A percentile compares a stretch with the other conserved stretches of the same genome.
phyloP scores from a whole-genome alignment of 495 filamentous ascomycete species.

The Achaetomiella virescens region DNA sequence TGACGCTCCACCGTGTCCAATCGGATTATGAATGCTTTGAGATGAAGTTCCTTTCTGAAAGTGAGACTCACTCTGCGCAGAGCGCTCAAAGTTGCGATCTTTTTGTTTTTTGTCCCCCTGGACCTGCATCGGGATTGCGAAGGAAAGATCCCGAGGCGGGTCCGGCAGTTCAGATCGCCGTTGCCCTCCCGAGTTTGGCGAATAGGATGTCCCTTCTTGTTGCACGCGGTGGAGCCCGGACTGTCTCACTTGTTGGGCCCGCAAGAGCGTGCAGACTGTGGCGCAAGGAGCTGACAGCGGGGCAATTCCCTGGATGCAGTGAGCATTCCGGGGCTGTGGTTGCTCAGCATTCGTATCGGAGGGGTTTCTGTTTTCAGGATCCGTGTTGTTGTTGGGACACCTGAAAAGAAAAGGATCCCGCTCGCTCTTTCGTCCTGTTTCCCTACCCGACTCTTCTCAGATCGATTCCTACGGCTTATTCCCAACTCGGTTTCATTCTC shows the following conservation, averaged over 20 bases:
- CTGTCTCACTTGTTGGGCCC: slow-evolving; percentile 1
- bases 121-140: neutral
- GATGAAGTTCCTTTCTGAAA: too few relatives aligned
- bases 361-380: neutral
- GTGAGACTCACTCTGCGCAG: too few relatives aligned
- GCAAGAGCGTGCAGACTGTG: neutral
- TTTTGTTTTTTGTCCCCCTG: too few relatives aligned
- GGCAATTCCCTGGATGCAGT: neutral
- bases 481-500: too few relatives aligned
- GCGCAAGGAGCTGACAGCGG: slow-evolving; percentile 5
- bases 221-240: slow-evolving; percentile 2
- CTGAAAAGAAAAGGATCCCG: slow-evolving; percentile 4
- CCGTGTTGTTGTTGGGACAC: neutral
- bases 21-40: too few relatives aligned
- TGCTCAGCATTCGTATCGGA: slow-evolving; percentile 7
- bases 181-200: neutral
- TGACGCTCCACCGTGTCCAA: too few relatives aligned
- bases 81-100: too few relatives aligned
- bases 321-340: slow-evolving; percentile 6
- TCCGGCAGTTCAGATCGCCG: slow-evolving; percentile 5
- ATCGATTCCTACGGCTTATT: neutral
- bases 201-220: neutral
- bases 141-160: neutral
- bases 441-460: neutral
- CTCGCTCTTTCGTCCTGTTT: neutral